A percentile compares a stretch with the other conserved stretches of the same genome.
phyloP scores from a whole-genome alignment of 257 asterid genomes.

The Solanum piurae region DNA sequence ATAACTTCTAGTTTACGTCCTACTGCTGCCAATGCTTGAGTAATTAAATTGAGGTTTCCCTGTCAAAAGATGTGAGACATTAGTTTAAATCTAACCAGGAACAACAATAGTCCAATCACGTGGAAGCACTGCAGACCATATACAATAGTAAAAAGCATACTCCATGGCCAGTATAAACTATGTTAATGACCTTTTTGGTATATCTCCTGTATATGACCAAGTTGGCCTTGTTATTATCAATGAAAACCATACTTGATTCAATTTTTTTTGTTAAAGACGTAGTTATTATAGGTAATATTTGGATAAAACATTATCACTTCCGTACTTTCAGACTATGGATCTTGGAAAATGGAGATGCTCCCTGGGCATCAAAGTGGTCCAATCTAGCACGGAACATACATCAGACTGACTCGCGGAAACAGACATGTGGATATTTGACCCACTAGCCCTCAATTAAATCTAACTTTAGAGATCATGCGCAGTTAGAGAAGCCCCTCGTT shows the following conservation, averaged over 20 bases:
- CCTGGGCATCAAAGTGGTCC: neutral
- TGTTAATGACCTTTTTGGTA: neutral
- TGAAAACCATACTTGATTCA: neutral
- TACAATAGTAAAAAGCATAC: neutral
- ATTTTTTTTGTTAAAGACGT: neutral
- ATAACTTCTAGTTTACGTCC: slow-evolving; percentile 81
- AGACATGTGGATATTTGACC: neutral
- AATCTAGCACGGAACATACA: neutral
- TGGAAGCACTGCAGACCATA: neutral
- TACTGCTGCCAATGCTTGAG: slow-evolving; percentile 90
- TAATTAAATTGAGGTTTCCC: slow-evolving; percentile 95
- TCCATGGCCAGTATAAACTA: neutral
- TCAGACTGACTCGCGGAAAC: neutral
- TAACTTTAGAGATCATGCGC: neutral
- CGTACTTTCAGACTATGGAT: neutral
- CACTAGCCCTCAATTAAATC: neutral
- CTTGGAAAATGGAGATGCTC: neutral
- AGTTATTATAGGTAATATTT: neutral
- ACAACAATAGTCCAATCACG: neutral
- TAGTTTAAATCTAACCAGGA: neutral
- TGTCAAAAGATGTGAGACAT: slow-evolving; percentile 7
- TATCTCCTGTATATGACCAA: neutral
- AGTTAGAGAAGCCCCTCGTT: neutral
- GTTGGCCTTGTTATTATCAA: neutral
- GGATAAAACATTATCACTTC: neutral